Evolutionary conservation across 352 stramenopile genomes (phyloP).

Genomic region (Pythium rishiriense): DNA sequence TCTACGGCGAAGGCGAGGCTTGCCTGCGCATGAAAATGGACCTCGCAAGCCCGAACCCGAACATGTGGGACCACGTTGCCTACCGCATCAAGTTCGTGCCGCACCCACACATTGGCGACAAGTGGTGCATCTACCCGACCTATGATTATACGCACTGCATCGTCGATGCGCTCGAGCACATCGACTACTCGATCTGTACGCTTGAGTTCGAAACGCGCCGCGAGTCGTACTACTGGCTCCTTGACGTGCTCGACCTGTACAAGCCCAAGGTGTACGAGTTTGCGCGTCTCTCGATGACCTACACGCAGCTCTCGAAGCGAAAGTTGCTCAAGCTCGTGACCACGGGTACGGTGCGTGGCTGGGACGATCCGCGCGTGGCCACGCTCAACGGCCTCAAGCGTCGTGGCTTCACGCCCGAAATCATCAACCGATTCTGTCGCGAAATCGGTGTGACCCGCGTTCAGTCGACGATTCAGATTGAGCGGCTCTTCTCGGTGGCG

Average conservation of each 20-base stretch:
- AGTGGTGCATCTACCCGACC: slow-evolving; percentile 99
- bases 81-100: slow-evolving; percentile 99
- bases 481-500: slow-evolving; percentile 73
- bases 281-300: slow-evolving; percentile 96
- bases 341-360: slow-evolving; percentile 89
- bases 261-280: slow-evolving; percentile 98
- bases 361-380: slow-evolving; percentile 96
- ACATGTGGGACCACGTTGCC: slow-evolving; percentile 98
- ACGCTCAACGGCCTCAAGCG: slow-evolving; percentile 95
- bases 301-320: slow-evolving; percentile 98
- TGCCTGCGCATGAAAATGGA: slow-evolving; percentile 99
- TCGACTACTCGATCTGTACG: slow-evolving; percentile 99
- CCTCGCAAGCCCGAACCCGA: slow-evolving; percentile 96
- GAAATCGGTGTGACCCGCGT: slow-evolving; percentile 86
- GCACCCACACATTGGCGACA: slow-evolving; percentile 96
- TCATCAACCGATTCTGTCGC: slow-evolving; percentile 88
- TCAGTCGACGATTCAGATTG: slow-evolving; percentile 87
- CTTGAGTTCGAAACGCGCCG: slow-evolving; percentile 99
- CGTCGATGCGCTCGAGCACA: slow-evolving; percentile 96
- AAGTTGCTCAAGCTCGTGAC: slow-evolving; percentile 98
- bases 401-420: slow-evolving; percentile 82
- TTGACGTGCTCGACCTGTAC: slow-evolving; percentile 97
- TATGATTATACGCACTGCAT: slow-evolving; percentile 99
- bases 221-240: slow-evolving; percentile 99
- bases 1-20: slow-evolving; percentile 85